Conservation (phyloP, 202 grass and related monocot species). For the Schoenoplectus triqueter region DNA sequence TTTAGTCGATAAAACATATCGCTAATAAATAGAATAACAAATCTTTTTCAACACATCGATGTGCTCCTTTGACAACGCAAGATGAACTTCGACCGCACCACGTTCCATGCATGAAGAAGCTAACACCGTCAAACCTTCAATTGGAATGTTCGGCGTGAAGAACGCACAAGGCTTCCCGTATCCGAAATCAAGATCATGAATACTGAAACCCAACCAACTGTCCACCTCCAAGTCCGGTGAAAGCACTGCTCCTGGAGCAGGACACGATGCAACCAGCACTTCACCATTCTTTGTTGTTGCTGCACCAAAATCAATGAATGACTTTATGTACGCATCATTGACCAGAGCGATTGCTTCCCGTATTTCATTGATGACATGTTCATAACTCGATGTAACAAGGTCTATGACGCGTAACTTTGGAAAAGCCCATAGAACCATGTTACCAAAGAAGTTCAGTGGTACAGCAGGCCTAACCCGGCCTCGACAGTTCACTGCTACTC, state of each 20-base stretch:
- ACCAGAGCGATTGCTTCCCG: conserved; percentile 44
- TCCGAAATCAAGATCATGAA: conserved; percentile 40
- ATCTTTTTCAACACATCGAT: background rate
- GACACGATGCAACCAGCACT: conserved; percentile 36
- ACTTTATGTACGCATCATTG: conserved; percentile 44
- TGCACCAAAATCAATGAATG: conserved; percentile 53
- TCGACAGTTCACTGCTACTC: conserved; percentile 53
- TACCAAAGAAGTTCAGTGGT: conserved; percentile 49
- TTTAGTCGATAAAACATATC: too few species aligned
- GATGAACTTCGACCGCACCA: conserved; percentile 26
- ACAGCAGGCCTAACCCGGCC: background rate
- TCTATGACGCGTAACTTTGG: conserved; percentile 39
- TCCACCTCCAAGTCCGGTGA: conserved; percentile 45
- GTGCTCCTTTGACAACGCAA: background rate
- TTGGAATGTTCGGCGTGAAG: conserved; percentile 34
- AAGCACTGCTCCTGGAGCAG: background rate
- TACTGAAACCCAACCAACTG: conserved; percentile 44
- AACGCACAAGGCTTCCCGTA: conserved; percentile 15
- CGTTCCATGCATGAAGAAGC: background rate
- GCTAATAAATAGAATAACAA: background rate
- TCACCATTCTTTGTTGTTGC: background rate
- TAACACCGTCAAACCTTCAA: conserved; percentile 46
- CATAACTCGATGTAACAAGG: conserved; percentile 27
- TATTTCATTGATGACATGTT: conserved; percentile 35
- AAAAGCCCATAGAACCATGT: conserved; percentile 60